Base-by-base conservation (phyloP, 2,329 filamentous ascomycete species). In the Penicillium concentricum region DNA sequence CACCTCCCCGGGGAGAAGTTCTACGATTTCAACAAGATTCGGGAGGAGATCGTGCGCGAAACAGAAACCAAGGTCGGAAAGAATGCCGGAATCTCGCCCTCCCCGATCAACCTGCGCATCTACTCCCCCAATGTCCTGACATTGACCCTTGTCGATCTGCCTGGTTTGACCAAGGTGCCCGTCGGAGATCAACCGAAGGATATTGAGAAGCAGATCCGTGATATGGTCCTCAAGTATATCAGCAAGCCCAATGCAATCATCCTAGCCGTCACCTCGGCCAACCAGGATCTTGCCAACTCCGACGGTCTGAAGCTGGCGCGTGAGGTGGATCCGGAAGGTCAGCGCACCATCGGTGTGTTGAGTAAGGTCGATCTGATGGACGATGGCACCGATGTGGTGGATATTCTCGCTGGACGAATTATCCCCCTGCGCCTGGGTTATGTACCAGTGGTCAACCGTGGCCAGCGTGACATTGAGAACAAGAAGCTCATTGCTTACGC, bases 281-380 rank as follows among this genome's bases (percentile, higher is more conserved):
- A 99, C 76, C 92, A 93, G 60, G 94, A 99, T 85, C 82, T 99
- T 82, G 94, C 94, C 71, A 99, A 99, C 81, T 99, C 94, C 20
- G 94, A 99, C 75, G 94, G 94, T 69, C 79, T 99, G 73, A 97
- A 99, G 80, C 84, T 99, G 66, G 94, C 94, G 39, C 86, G 94
- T 69, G 93, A 99, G 79, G 94, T 99, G 41, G 94, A 99, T 69
- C 93, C 93, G 3, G 92, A 99, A 74, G 94, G 94, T 71, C 93
- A 97, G 79, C 86, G 94, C 74, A 99, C 94, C 48, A 99, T 99
- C 65, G 94, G 94, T 84, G 94, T 99, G 60, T 83, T 99, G 68
- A 97, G 93, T 67, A 99, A 99, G 83, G 92, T 99, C 60, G 94
- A 99, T 79, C 79, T 99, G 72, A 99, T 99, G 94, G 94, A 99